Percentiles rank a stretch among this genome's conserved stretches.
These are phyloP conservation scores for Maudiozyma humilis DNA, from an alignment of 1,139 yeast species.

Conservation along the genomic window DNA sequence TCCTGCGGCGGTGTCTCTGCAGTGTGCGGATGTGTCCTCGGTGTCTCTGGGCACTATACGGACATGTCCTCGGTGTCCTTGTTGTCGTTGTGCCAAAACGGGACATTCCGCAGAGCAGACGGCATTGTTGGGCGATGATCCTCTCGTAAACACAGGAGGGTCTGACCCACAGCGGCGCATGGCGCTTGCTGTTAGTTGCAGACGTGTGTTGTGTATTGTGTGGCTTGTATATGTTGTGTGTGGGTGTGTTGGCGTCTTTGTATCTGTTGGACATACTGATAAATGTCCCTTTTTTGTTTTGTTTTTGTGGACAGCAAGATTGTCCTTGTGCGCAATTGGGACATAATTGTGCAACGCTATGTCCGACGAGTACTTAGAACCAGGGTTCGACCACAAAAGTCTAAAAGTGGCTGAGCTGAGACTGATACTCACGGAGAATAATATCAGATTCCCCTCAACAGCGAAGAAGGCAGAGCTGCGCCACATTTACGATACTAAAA, in stretches of 20 bases:
- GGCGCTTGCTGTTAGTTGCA: too few relatives aligned
- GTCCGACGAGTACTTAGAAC: conserved; percentile 13
- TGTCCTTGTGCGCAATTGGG: too few relatives aligned
- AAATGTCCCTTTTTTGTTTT: too few relatives aligned
- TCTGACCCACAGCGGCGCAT: too few relatives aligned
- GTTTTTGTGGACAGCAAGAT: too few relatives aligned
- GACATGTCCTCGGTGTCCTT: not conserved
- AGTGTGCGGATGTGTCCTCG: too few relatives aligned
- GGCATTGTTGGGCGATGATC: not conserved
- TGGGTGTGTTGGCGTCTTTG: too few relatives aligned
- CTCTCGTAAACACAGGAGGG: not conserved
- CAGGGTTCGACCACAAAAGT: conserved; percentile 48
- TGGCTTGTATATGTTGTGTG: too few relatives aligned
- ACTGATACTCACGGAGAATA: conserved; percentile 49
- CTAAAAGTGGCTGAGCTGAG: conserved; percentile 60
- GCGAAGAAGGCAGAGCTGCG: conserved; percentile 59
- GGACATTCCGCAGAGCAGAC: not conserved
- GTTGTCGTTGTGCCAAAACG: not conserved
- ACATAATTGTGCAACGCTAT: too few relatives aligned
- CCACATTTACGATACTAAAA: conserved; percentile 42
- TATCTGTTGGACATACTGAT: too few relatives aligned
- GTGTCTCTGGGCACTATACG: not conserved
- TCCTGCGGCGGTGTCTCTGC: too few relatives aligned
- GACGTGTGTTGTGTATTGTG: too few relatives aligned
- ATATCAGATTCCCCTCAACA: conserved; percentile 48